Evolutionary conservation across 345 rosid species (phyloP).

Genomic region (Brassica incana): DNA sequence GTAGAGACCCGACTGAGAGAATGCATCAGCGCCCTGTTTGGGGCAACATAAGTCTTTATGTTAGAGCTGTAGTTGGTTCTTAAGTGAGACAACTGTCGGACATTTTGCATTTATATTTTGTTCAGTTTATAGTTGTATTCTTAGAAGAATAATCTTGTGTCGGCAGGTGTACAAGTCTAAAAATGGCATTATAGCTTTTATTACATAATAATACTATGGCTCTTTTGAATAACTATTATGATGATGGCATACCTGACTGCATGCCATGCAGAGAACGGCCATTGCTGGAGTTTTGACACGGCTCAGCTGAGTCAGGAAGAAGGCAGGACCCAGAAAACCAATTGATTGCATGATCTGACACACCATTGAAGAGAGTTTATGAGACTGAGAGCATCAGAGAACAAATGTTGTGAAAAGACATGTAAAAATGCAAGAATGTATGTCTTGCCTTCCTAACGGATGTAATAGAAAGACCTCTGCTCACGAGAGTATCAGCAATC

Average conservation of each 20-base stretch:
- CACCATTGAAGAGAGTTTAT: slow-evolving; percentile 20
- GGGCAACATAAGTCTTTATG: slow-evolving; percentile 28
- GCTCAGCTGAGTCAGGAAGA: slow-evolving; percentile 88
- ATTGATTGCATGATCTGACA: slow-evolving; percentile 90
- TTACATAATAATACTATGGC: neutral
- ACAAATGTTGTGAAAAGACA: slow-evolving; percentile 7
- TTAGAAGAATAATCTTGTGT: slow-evolving; percentile 1
- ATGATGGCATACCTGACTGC: slow-evolving; percentile 73
- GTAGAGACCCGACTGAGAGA: slow-evolving; percentile 95
- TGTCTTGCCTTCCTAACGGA: slow-evolving; percentile 88
- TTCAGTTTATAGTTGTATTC: slow-evolving; percentile 19
- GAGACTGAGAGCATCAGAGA: neutral
- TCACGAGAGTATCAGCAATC: slow-evolving; percentile 96
- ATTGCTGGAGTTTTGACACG: slow-evolving; percentile 81
- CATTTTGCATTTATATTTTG: slow-evolving; percentile 20
- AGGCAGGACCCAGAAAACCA: slow-evolving; percentile 94
- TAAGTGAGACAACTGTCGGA: slow-evolving; percentile 31
- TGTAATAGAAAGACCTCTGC: slow-evolving; percentile 90
- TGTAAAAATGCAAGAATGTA: neutral
- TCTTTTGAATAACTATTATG: neutral
- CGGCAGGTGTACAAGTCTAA: slow-evolving; percentile 17
- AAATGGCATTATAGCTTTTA: neutral
- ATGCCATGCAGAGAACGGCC: slow-evolving; percentile 99
- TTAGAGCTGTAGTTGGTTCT: slow-evolving; percentile 20
- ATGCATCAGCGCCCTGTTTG: slow-evolving; percentile 88